Evolutionary conservation across 306 rosid species (phyloP).

Genomic region (Cajanus cajan): DNA sequence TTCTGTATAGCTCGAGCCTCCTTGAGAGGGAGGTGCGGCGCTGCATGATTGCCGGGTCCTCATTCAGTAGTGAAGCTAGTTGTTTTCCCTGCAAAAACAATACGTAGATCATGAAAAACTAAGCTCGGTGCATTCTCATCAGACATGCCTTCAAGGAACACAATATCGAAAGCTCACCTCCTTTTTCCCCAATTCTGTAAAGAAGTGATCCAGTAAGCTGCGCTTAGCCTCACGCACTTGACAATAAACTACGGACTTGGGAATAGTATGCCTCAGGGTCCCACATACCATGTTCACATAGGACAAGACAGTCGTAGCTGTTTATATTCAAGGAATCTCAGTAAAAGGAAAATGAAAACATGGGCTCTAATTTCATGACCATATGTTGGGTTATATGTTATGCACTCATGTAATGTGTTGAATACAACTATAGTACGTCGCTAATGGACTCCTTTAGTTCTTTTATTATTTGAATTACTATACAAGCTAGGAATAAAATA

Average conservation of each 20-base stretch:
- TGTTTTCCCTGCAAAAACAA: slow-evolving; percentile 62
- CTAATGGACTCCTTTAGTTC: not conserved
- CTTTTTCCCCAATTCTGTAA: slow-evolving; percentile 75
- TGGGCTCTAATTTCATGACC: not conserved
- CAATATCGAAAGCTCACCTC: slow-evolving; percentile 51
- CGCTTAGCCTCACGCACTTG: slow-evolving; percentile 98
- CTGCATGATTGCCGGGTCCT: slow-evolving; percentile 96
- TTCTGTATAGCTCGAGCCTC: slow-evolving; percentile 92
- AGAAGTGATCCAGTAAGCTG: slow-evolving; percentile 87
- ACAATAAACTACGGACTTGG: slow-evolving; percentile 88
- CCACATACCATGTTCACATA: slow-evolving; percentile 97
- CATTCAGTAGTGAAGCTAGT: slow-evolving; percentile 68
- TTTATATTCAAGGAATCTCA: not conserved
- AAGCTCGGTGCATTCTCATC: not conserved
- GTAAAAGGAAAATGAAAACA: slow-evolving; percentile 18
- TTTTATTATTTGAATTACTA: not conserved
- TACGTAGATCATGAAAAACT: not conserved
- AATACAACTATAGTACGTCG: not conserved
- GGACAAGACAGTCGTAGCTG: slow-evolving; percentile 85
- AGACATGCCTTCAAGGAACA: slow-evolving; percentile 16
- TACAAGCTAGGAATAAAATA: not conserved
- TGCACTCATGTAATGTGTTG: not conserved
- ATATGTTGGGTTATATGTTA: not conserved
- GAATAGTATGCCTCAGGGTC: slow-evolving; percentile 78
- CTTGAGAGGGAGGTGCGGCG: slow-evolving; percentile 64